Base-by-base conservation (phyloP, 208 protist genomes). In the Leishmania tropica region DNA sequence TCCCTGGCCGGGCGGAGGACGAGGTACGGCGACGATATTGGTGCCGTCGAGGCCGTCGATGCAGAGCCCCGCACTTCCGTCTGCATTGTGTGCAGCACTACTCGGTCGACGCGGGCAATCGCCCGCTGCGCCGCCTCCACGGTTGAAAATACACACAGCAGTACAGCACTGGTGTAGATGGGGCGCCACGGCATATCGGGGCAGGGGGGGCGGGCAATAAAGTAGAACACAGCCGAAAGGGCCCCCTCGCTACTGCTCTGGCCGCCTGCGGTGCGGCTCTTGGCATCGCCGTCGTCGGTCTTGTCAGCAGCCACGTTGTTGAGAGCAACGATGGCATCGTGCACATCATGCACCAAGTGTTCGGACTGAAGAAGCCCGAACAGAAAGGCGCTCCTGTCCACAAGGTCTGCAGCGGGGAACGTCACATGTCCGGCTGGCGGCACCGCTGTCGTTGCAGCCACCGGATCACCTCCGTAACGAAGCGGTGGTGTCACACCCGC, bases 111-210 rank as follows among this genome's bases (percentile, higher is more conserved):
- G 19, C 53, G 51, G n/a, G 60, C 73, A 21, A 82, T 35, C 19
- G 82, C 82, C 31, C 56, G 78, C 78, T 76, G 73, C 1, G 72
- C 70, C 60, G 82, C 82, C 35, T 35, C 77, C 40, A 40, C 40
- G 1, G 82, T 70, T 3, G 35, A 10, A 47, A 85, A 85, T 1
- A 85, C 72, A 35, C 82, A 85, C 40, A 85, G 56, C 17, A 85
- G 54, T 13, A 79, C 72, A 11, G 65, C 78, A 10, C 72, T 48
- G 11, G 48, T 74, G 78, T 85, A 85, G 28, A 62, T 68, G 28
- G 82, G 82, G n/a, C 82, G 58, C 82, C 82, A 85, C 71, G 82
- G 82, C 82, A 85, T 85, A 42, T 85, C 82, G 15, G 35, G 72
- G 53, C 73, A 67, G 42, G 82, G 82, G 2, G 82, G 11, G 2